Evolutionary conservation across 2,329 filamentous ascomycete species (phyloP), one percentile per base, ranked within the genome.

Genomic region (Neonectria sp.): DNA sequence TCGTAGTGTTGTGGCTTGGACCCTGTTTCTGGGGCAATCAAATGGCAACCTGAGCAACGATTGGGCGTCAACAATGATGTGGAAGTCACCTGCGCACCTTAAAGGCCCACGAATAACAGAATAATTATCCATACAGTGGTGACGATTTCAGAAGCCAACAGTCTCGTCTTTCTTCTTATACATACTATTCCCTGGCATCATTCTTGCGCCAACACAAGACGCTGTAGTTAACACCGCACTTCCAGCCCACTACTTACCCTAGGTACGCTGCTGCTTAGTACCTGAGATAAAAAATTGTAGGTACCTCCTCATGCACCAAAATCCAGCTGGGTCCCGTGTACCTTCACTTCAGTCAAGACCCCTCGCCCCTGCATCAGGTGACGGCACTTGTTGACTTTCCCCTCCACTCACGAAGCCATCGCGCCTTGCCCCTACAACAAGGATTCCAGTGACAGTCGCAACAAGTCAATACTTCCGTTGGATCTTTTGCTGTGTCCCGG

Each of bases 21-120:
- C 65, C 60, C 40, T 73, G 74, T 76, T 76, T 76, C 74, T 76
- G 71, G 70, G 72, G 74, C 74, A 75, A 76, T 76, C 73, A 49
- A 45, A 59, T 68, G 31, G 35, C 53, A 24, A 64, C 57, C 64
- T 58, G 43, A 57, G 43, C 35, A 43, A 27, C 71, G 71, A 69
- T 76, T 74, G 71, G 74, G 74, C 74, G 73, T 74, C 71, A 74
- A 75, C 71, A 74, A 73, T 67, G 48, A 58, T 65, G 67, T 27
- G 46, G n/a, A 17, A 56, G 58, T 59, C 68, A 58, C 56, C 60
- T 55, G 63, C 73, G 72, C 67, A 73, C 29, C 55, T 13, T 60
- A 58, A 63, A 25, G 29, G 61, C 49, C 53, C 35, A 48, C 57
- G 48, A 40, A 48, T 60, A 21, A 37, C 12, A 27, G 21, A 24